These are phyloP conservation scores for Dysphania ambrosioides DNA, from an alignment of 148 eudicot genomes.

Conservation along the genomic window DNA sequence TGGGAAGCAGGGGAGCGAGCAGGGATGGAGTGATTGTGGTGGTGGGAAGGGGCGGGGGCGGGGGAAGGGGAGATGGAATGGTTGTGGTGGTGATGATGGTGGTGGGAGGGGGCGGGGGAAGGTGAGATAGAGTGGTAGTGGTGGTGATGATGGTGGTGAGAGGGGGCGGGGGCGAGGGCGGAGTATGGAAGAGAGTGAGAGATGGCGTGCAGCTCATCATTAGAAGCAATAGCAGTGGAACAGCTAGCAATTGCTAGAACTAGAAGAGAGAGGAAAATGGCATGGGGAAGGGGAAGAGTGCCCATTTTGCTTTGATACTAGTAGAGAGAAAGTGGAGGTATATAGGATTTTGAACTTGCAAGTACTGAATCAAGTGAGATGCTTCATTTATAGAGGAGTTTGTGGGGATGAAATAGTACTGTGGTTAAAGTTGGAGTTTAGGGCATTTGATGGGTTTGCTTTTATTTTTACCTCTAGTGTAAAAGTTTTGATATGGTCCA, in stretches of 20 bases:
- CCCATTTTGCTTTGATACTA: neutral
- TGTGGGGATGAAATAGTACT: neutral
- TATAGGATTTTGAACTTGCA: neutral
- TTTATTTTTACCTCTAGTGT: no score
- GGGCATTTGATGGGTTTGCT: no score
- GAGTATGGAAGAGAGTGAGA: neutral
- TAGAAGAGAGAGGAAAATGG: neutral
- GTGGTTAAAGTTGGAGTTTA: neutral
- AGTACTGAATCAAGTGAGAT: no score
- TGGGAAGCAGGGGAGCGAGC: neutral
- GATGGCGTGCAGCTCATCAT: neutral
- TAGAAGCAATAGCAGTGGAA: neutral
- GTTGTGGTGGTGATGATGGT: neutral
- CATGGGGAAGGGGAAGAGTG: neutral
- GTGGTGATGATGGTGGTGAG: constrained; percentile 33
- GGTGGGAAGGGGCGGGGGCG: neutral
- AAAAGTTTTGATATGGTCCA: no score
- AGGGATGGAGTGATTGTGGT: neutral
- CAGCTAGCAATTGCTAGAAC: neutral
- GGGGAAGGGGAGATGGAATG: neutral
- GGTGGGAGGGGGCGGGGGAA: constrained; percentile 15
- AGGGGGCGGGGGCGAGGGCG: constrained; percentile 23
- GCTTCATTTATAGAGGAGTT: neutral
- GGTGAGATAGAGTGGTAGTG: constrained; percentile 15
- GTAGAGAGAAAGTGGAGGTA: neutral